Percentiles rank a stretch among this genome's conserved stretches.
Evolutionary conservation across 202 grass and related monocot genomes (phyloP).

Genomic region (Dendrocalamus latiflorus): DNA sequence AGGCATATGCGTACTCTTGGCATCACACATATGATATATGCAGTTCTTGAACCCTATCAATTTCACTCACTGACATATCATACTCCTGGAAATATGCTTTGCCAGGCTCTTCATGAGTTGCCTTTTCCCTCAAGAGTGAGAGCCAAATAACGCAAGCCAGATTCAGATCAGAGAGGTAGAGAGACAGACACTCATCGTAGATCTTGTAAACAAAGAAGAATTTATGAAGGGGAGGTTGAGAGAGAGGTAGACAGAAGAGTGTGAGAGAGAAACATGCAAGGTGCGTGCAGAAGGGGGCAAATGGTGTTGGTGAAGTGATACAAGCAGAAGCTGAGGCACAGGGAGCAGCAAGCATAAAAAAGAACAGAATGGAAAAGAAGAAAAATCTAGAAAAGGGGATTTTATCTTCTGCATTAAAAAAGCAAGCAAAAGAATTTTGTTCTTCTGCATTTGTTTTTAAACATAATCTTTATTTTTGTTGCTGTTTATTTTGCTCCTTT

Average conservation of each 20-base stretch:
- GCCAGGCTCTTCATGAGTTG: slow-evolving; percentile 40
- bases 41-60: slow-evolving; percentile 15
- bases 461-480: neutral
- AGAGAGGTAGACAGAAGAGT: neutral
- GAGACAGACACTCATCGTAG: slow-evolving; percentile 5
- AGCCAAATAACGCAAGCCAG: slow-evolving; percentile 52
- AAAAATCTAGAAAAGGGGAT: neutral
- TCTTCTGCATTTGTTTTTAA: neutral
- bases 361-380: neutral
- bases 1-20: neutral
- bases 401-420: neutral
- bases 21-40: slow-evolving; percentile 14
- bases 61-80: slow-evolving; percentile 39
- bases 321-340: neutral
- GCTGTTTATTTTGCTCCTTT: neutral
- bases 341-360: slow-evolving; percentile 28
- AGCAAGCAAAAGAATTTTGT: neutral
- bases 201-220: slow-evolving; percentile 22
- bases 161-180: slow-evolving; percentile 9
- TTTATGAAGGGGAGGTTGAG: slow-evolving; percentile 12
- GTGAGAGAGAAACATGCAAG: slow-evolving; percentile 30
- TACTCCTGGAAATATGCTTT: slow-evolving; percentile 48
- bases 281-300: slow-evolving; percentile 18
- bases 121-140: slow-evolving; percentile 41
- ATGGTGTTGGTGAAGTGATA: slow-evolving; percentile 33